These are phyloP conservation scores for Stachybotrys chlorohalonatus DNA, from an alignment of 2,329 filamentous ascomycete genomes.

Conservation along the genomic window DNA sequence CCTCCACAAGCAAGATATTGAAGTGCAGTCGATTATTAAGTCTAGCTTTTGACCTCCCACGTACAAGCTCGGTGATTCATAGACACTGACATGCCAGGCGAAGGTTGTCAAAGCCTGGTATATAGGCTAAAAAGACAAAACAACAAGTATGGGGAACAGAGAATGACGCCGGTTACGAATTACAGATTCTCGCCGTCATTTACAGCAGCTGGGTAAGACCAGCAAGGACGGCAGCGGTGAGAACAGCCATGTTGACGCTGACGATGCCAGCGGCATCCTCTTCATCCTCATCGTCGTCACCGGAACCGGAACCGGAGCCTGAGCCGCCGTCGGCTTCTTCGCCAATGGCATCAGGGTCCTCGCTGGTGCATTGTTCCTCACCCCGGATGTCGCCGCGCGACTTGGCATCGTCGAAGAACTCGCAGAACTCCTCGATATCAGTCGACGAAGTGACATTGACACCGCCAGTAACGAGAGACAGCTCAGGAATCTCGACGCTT, in stretches of 20 bases:
- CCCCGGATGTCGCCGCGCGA: constrained; percentile 33
- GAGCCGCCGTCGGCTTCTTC: constrained; percentile 23
- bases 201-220: constrained; percentile 44
- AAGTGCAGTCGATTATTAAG: constrained; percentile 35
- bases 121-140: constrained; percentile 23
- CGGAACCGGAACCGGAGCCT: constrained; percentile 17
- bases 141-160: constrained; percentile 22
- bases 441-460: constrained; percentile 61
- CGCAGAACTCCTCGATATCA: constrained; percentile 46
- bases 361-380: constrained; percentile 35
- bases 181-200: constrained; percentile 15
- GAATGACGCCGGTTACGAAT: constrained; percentile 26
- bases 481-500: constrained; percentile 61
- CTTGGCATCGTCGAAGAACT: constrained; percentile 37
- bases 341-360: constrained; percentile 35
- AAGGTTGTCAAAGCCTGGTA: constrained; percentile 22
- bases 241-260: constrained; percentile 35
- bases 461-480: constrained; percentile 61
- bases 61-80: constrained; percentile 14
- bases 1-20: constrained; percentile 2
- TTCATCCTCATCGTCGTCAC: constrained; percentile 17
- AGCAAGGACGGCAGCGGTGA: constrained; percentile 37
- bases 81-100: constrained; percentile 15
- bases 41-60: constrained; percentile 26
- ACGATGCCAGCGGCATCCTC: constrained; percentile 35